Evolutionary conservation across 164 flowering plant genomes (phyloP).

Genomic region (Vitis amurensis): DNA sequence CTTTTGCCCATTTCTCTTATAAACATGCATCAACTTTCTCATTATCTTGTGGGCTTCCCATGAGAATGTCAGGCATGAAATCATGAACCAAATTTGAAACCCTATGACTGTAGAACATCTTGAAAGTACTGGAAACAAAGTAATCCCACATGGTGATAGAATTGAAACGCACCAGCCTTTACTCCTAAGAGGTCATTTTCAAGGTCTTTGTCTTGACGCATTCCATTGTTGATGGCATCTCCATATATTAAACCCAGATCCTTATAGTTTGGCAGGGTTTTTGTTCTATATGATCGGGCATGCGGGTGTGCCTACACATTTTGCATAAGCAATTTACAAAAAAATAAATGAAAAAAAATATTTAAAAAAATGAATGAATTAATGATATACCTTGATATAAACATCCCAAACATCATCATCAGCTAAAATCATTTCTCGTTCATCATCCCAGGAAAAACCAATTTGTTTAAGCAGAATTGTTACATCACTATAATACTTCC

Average conservation of each 20-base stretch:
- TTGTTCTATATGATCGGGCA: slow-evolving; percentile 44
- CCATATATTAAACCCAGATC: slow-evolving; percentile 43
- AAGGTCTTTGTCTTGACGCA: slow-evolving; percentile 18
- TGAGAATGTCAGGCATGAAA: background rate
- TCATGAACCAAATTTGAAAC: background rate
- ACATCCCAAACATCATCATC: slow-evolving; percentile 55
- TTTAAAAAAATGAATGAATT: background rate
- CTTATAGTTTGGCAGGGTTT: slow-evolving; percentile 40
- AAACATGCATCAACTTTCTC: background rate
- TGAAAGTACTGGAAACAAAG: background rate
- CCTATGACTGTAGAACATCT: background rate
- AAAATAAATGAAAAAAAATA: background rate
- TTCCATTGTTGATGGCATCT: slow-evolving; percentile 17
- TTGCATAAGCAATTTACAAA: background rate
- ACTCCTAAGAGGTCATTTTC: slow-evolving; percentile 20
- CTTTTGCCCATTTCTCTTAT: background rate
- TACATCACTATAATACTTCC: slow-evolving; percentile 46
- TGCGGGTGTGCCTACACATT: slow-evolving; percentile 42
- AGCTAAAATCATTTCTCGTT: slow-evolving; percentile 44
- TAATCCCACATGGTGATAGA: background rate
- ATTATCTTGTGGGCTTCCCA: background rate
- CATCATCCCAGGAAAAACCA: slow-evolving; percentile 61
- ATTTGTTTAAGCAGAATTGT: slow-evolving; percentile 34
- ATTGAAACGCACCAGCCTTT: slow-evolving; percentile 32
- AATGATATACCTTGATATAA: slow-evolving; percentile 48